Evolutionary conservation across 352 stramenopile species (phyloP), one percentile per base, ranked within the genome.

Genomic region (Phytophthora sp.): DNA sequence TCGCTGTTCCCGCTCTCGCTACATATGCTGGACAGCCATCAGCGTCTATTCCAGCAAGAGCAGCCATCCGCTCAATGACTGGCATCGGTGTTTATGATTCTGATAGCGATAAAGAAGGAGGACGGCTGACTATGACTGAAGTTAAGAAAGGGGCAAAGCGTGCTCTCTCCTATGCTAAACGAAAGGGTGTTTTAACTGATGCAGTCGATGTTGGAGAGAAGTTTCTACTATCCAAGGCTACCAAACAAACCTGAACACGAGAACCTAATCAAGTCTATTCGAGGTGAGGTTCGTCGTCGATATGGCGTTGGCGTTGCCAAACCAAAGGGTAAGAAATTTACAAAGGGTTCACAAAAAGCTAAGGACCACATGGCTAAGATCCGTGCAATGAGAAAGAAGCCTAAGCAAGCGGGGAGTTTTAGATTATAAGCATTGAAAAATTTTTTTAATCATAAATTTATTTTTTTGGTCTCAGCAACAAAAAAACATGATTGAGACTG

Each of bases 151-250:
- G 12, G 3, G 34, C 34, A 5, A 57, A 57, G 9, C 0, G 5
- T 3, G 45, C 52, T n/a, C 41, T 52, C 0, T 1, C 8, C 0
- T 63, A 63, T 4, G 27, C 54, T 24, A 68, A 63, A 5, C 32
- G 37, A 11, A 68, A 53, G n/a, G 59, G 58, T 0, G 0, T 62
- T 20, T 13, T 68, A 4, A 56, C 59, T 1, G 59, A n/a, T n/a
- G n/a, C n/a, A n/a, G n/a, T n/a, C n/a, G n/a, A n/a, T n/a, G n/a
- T n/a, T n/a, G n/a, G n/a, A n/a, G n/a, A n/a, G n/a, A n/a, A n/a
- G n/a, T n/a, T n/a, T n/a, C n/a, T n/a, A n/a, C n/a, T n/a, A n/a
- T n/a, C n/a, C n/a, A n/a, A n/a, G n/a, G n/a, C n/a, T n/a, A n/a
- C n/a, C n/a, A n/a, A n/a, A n/a, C n/a, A n/a, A n/a, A n/a, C n/a